Evolutionary conservation across 2,329 filamentous ascomycete genomes (phyloP).

Genomic region (Hymenoscyphus scutula): DNA sequence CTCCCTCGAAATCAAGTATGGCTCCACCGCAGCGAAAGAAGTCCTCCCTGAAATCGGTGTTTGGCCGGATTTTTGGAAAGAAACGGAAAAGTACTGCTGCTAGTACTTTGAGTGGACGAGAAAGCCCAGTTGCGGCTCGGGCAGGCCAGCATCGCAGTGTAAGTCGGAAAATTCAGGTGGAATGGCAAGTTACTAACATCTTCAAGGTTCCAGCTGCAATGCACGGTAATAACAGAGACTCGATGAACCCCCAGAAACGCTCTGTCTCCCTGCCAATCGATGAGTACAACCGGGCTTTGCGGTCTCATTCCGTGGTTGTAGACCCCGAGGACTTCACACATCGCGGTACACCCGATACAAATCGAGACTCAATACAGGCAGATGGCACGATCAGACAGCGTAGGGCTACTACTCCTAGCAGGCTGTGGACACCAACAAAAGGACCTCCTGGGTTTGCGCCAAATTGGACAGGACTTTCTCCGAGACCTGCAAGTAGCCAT

Average conservation of each 20-base stretch:
- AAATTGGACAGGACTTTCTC: conserved; percentile 55
- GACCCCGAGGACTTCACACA: conserved; percentile 52
- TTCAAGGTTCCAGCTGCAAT: conserved; percentile 42
- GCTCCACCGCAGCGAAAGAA: conserved; percentile 52
- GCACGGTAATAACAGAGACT: conserved; percentile 36
- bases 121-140: conserved; percentile 10
- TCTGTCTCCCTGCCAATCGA: conserved; percentile 59
- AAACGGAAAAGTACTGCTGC: conserved; percentile 48
- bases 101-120: conserved; percentile 16
- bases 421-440: conserved; percentile 41
- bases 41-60: conserved; percentile 53
- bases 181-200: conserved; percentile 14
- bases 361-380: conserved; percentile 50
- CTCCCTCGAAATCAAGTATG: conserved; percentile 39
- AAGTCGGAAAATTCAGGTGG: conserved; percentile 34
- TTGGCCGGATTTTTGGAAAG: conserved; percentile 58
- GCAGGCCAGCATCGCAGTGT: conserved; percentile 49
- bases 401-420: conserved; percentile 44
- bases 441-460: conserved; percentile 40
- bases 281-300: conserved; percentile 58
- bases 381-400: conserved; percentile 37
- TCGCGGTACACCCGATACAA: conserved; percentile 44
- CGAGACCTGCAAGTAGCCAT: conserved; percentile 60
- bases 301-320: conserved; percentile 54
- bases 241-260: conserved; percentile 46